Evolutionary conservation across 2,329 filamentous ascomycete species (phyloP).

Genomic region (Macrophomina phaseolina): DNA sequence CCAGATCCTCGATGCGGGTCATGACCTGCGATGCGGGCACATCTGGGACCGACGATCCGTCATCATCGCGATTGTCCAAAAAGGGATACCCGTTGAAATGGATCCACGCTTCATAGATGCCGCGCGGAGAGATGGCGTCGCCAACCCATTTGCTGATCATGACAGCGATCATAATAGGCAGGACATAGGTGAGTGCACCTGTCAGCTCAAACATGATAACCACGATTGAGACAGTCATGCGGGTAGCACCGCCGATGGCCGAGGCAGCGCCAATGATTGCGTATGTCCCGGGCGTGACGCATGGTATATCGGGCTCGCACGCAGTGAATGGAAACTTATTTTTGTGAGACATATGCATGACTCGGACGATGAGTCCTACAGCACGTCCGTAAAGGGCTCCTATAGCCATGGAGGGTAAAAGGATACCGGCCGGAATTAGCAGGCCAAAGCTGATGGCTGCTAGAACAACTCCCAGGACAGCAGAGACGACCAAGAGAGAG

Average conservation of each 20-base stretch:
- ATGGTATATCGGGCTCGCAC: constrained; percentile 85
- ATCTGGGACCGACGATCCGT: constrained; percentile 73
- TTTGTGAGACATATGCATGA: constrained; percentile 81
- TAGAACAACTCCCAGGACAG: constrained; percentile 82
- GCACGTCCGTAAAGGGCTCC: constrained; percentile 89
- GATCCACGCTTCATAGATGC: constrained; percentile 99
- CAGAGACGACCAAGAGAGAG: constrained; percentile 79
- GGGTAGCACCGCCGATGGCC: constrained; percentile 89
- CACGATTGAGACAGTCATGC: constrained; percentile 97
- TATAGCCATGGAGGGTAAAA: constrained; percentile 94
- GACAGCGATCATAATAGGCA: constrained; percentile 98
- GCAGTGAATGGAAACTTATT: constrained; percentile 76
- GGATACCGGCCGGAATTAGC: constrained; percentile 92
- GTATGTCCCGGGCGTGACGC: constrained; percentile 93
- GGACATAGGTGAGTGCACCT: constrained; percentile 90
- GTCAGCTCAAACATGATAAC: constrained; percentile 99
- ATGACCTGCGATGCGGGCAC: constrained; percentile 87
- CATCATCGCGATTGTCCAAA: constrained; percentile 72
- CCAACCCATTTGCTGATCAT: constrained; percentile 99
- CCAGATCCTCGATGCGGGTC: constrained; percentile 89
- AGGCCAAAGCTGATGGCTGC: constrained; percentile 90
- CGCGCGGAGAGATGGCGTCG: constrained; percentile 88
- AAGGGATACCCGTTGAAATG: constrained; percentile 95
- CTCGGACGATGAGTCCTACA: constrained; percentile 85
- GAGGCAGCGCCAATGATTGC: constrained; percentile 95